Conservation (phyloP, 1,139 yeast species). For the Blastobotrys illinoisensis region DNA sequence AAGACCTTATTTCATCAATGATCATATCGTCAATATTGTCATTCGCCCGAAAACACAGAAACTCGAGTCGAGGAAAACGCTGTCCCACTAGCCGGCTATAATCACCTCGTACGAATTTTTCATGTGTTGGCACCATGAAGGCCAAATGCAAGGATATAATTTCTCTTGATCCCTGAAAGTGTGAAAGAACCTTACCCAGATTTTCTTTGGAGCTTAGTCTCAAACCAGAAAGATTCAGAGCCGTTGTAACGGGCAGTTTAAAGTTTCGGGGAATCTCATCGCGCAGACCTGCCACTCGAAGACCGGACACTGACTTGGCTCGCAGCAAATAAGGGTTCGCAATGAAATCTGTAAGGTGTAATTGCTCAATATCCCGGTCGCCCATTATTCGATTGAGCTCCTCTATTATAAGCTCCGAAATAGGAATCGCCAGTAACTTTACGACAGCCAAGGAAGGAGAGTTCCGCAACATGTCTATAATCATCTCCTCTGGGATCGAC, state of each 20-base stretch:
- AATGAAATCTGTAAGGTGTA: not conserved
- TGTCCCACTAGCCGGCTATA: conserved; percentile 1
- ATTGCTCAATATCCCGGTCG: not conserved
- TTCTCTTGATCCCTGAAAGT: not conserved
- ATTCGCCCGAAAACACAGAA: conserved; percentile 1
- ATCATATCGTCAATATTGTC: conserved; percentile 1
- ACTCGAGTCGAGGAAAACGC: not conserved
- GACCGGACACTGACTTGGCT: not conserved
- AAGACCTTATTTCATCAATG: not conserved
- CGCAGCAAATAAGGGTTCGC: not conserved
- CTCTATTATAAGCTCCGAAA: not conserved
- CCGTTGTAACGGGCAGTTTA: not conserved
- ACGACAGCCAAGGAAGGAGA: not conserved
- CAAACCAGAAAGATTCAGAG: not conserved
- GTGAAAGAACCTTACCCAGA: not conserved
- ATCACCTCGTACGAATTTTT: not conserved
- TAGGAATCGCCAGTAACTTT: not conserved
- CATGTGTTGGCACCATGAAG: not conserved
- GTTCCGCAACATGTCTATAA: not conserved
- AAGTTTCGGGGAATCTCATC: not conserved
- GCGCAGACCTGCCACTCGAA: not conserved
- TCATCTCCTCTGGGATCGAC: not conserved
- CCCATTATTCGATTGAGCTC: not conserved
- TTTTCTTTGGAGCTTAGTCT: not conserved
- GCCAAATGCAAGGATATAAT: not conserved